Evolutionary conservation across 1,139 yeast genomes (phyloP).

Genomic region (Candida glucosophila): DNA sequence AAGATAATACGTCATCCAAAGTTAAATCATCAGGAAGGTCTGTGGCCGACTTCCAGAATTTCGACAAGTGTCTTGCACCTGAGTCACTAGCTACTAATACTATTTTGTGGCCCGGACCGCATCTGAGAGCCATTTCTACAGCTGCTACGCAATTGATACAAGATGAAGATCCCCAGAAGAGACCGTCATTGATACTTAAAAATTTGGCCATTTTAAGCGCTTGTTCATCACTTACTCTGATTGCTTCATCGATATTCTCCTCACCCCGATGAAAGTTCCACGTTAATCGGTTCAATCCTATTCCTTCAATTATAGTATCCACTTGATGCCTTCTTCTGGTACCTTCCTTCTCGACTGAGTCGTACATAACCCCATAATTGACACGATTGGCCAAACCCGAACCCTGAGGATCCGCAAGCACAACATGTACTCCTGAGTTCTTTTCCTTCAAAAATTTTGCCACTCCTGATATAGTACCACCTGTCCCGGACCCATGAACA

Average conservation of each 20-base stretch:
- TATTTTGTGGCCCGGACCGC: conserved; percentile 58
- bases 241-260: conserved; percentile 62
- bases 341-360: conserved; percentile 81
- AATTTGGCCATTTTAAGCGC: conserved; percentile 85
- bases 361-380: conserved; percentile 90
- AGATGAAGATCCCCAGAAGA: conserved; percentile 85
- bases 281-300: conserved; percentile 83
- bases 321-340: conserved; percentile 93
- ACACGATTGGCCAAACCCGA: conserved; percentile 82
- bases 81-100: conserved; percentile 93
- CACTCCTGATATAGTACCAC: conserved; percentile 88
- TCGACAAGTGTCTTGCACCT: conserved; percentile 81
- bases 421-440: conserved; percentile 28
- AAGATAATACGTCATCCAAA: conserved; percentile 19
- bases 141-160: conserved; percentile 94
- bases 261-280: conserved; percentile 73
- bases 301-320: conserved; percentile 89
- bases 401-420: conserved; percentile 94
- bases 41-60: conserved; percentile 77
- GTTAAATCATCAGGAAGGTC: conserved; percentile 18
- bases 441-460: conserved; percentile 58
- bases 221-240: conserved; percentile 69
- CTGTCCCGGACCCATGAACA: conserved; percentile 67
- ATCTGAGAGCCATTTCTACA: conserved; percentile 48
- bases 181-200: conserved; percentile 74